phyloP scores from a whole-genome alignment of 2,329 filamentous ascomycete species.

The Pseudogymnoascus sp. region DNA sequence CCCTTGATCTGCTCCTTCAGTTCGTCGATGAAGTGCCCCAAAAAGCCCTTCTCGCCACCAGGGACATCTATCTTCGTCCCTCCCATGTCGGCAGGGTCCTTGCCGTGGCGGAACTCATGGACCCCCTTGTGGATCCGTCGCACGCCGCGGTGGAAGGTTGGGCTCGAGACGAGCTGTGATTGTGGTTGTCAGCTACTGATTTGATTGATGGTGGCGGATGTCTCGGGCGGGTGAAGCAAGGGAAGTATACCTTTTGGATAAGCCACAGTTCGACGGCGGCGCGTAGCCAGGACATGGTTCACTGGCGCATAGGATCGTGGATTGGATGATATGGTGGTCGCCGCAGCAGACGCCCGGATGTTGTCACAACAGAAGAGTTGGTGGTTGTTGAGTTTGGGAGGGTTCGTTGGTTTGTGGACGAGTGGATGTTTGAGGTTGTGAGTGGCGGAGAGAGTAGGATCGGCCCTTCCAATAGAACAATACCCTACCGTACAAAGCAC shows the following conservation, averaged over 20 bases:
- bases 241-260: not conserved
- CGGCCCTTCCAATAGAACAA: not conserved
- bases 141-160: conserved; percentile 46
- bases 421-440: not conserved
- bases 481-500: not conserved
- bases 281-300: conserved; percentile 3
- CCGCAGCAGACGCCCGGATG: not conserved
- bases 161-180: conserved; percentile 43
- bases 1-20: conserved; percentile 38
- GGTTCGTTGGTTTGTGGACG: not conserved
- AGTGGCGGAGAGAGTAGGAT: not conserved
- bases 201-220: not conserved
- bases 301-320: not conserved
- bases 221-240: not conserved
- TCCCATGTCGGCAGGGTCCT: conserved; percentile 41
- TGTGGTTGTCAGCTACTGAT: conserved; percentile 10
- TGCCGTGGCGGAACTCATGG: conserved; percentile 35
- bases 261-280: not conserved
- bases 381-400: not conserved
- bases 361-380: not conserved
- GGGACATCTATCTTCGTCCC: conserved; percentile 38
- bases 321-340: not conserved
- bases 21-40: conserved; percentile 46
- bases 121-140: conserved; percentile 38
- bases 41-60: conserved; percentile 25